Base-by-base conservation (phyloP, 2,329 filamentous ascomycete species). In the Claviceps pusilla region DNA sequence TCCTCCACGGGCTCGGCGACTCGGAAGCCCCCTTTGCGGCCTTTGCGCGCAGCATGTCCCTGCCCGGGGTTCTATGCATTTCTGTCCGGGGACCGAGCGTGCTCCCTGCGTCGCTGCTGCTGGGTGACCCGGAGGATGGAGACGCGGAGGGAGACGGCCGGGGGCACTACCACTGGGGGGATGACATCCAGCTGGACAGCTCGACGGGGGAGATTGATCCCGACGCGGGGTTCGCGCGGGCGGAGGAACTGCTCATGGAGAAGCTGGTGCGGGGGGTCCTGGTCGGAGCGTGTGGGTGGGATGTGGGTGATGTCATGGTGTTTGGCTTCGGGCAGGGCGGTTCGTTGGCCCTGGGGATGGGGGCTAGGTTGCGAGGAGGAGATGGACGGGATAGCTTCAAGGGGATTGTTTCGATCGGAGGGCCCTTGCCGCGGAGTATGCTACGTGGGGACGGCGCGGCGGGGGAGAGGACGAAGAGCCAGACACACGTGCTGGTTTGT, bases 1-100 rank as follows among this genome's bases (percentile, higher is more conserved):
- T 95, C 52, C 80, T 95, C 55, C 89, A 95, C 68, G 89, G 89
- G 59, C 78, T 95, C 12, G 89, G 89, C 58, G 89, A 95, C 70
- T 81, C 78, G 39, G 78, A 87, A 56, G 63, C 66, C 3, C 75
- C 86, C 41, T 94, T 93, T 66, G 76, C 79, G 56, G 70, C 71
- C 48, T 85, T 95, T 57, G 87, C 83, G 24, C 73, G 74, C 55
- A 81, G 80, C 60, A 70, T 95, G 57, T 74, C 77, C 57, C 79
- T 95, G 3, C 88, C 89, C 0, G 86, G 89, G 63, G 89, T 89
- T 52, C 77, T 83, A 55, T 82, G 82, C 62, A 78, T 95, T 53
- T 79, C 87, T 7, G 73, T 94, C 46, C 85, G 86, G 63, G 89
- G 83, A 0, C 82, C 85, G 0, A 47, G 14, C 4, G 3, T 75